phyloP scores from a whole-genome alignment of 2,329 filamentous ascomycete species.

The Kalmusia sp. region DNA sequence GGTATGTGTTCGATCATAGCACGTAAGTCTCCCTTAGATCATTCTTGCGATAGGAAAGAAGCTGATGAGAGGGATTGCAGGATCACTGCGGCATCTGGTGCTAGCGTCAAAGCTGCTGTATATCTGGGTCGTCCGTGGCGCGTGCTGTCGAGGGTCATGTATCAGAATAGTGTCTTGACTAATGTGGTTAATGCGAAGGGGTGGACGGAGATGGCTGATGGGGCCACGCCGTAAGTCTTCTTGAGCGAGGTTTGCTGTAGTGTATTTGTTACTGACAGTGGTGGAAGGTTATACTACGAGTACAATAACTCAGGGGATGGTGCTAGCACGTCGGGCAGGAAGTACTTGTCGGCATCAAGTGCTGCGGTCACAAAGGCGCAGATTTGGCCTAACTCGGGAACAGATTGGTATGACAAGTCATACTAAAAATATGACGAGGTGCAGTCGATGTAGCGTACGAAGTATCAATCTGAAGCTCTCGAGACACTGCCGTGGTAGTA shows the following conservation, averaged over 20 bases:
- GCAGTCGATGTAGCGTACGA: no score
- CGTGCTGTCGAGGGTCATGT: conserved; percentile 54
- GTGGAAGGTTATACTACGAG: conserved; percentile 5
- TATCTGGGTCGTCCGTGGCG: conserved; percentile 61
- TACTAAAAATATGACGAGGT: no score
- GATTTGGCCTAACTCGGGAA: conserved; percentile 49
- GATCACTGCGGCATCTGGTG: conserved; percentile 2
- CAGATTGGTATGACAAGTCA: conserved; percentile 14
- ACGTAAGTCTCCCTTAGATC: conserved; percentile 20
- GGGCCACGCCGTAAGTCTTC: conserved; percentile 10
- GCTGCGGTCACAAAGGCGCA: conserved; percentile 47
- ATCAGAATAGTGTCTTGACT: conserved; percentile 57
- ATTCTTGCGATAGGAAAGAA: no score
- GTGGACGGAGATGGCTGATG: conserved; percentile 57
- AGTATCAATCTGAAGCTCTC: no score
- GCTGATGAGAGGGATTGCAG: not conserved
- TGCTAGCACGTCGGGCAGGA: conserved; percentile 52
- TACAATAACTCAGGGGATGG: conserved; percentile 64
- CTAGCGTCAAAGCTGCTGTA: conserved; percentile 40
- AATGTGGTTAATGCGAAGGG: conserved; percentile 63
- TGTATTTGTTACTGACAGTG: not conserved
- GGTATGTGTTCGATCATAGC: conserved; percentile 60
- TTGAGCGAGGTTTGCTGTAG: no score
- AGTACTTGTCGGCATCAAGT: conserved; percentile 46
- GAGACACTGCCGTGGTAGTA: no score